A percentile compares a stretch with the other conserved stretches of the same genome.
phyloP scores from a whole-genome alignment of 306 rosid genomes.

The Prunus mira region DNA sequence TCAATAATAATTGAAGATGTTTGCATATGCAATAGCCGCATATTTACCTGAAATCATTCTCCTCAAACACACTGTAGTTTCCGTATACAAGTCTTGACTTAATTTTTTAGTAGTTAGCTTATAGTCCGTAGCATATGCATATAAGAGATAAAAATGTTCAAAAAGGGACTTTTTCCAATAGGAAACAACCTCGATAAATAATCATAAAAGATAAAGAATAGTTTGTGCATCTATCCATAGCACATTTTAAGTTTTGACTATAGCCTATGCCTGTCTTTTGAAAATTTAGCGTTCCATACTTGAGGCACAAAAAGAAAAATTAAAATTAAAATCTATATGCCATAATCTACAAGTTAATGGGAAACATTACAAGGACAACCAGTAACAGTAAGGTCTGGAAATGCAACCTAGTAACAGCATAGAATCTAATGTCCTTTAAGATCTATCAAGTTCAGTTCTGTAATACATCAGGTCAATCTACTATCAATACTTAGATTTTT shows the following conservation, averaged over 20 bases:
- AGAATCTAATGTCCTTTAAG: not conserved
- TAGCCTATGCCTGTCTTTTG: not conserved
- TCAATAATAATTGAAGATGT: not conserved
- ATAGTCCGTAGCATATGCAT: not conserved
- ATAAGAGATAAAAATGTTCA: not conserved
- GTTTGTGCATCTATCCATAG: not conserved
- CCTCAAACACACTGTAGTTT: not conserved
- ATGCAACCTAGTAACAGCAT: not conserved
- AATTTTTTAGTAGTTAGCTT: not conserved
- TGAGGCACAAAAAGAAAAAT: not conserved
- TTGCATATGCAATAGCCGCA: not conserved
- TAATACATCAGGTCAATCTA: not conserved
- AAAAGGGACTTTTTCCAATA: not conserved
- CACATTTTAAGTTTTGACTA: not conserved
- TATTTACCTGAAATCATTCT: not conserved
- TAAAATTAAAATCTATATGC: not conserved
- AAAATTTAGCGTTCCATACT: not conserved
- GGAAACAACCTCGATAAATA: not conserved
- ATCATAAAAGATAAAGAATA: not conserved
- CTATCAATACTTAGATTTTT: too few species aligned
- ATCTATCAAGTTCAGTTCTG: slow-evolving; percentile 4
- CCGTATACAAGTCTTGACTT: not conserved
- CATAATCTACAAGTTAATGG: not conserved
- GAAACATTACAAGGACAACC: not conserved
- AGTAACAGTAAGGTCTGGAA: not conserved